Conservation (phyloP, 2,329 filamentous ascomycete species). For the Pezicula carpinea region DNA sequence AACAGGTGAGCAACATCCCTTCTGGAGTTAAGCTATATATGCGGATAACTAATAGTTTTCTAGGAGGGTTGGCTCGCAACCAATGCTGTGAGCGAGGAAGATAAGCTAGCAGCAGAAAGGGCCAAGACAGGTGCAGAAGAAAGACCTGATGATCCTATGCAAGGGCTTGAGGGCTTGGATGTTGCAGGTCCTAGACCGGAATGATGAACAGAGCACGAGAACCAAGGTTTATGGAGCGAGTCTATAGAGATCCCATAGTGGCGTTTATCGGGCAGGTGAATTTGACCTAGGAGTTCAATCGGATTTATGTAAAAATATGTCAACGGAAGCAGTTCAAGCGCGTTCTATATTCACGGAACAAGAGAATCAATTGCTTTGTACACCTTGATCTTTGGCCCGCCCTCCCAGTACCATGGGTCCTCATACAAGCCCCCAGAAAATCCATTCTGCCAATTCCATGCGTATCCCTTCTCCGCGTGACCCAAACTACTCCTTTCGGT, state of each 20-base stretch:
- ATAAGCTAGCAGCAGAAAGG: conserved; percentile 56
- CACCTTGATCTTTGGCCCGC: conserved; percentile 5
- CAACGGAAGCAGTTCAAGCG: too few species aligned
- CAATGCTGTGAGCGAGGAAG: conserved; percentile 79
- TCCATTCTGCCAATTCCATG: not conserved
- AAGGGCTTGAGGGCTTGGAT: conserved; percentile 87
- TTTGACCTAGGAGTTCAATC: too few species aligned
- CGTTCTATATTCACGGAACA: too few species aligned
- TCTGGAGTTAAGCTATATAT: conserved; percentile 2
- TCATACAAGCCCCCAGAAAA: not conserved
- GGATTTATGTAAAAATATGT: too few species aligned
- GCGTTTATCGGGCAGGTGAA: conserved; percentile 9
- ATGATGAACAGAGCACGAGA: conserved; percentile 34
- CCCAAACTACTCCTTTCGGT: conserved; percentile 28
- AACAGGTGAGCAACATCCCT: conserved; percentile 66
- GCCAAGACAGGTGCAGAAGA: conserved; percentile 46
- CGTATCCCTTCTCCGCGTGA: conserved; percentile 17
- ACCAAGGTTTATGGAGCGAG: too few species aligned
- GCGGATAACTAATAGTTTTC: conserved; percentile 18
- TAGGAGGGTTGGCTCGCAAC: conserved; percentile 93
- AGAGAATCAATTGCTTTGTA: too few species aligned
- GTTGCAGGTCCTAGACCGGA: conserved; percentile 85
- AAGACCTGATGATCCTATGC: conserved; percentile 80
- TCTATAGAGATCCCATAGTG: not conserved
- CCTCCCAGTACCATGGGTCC: not conserved